Base-by-base conservation (phyloP, 306 rosid species). In the Vigna unguiculata region DNA sequence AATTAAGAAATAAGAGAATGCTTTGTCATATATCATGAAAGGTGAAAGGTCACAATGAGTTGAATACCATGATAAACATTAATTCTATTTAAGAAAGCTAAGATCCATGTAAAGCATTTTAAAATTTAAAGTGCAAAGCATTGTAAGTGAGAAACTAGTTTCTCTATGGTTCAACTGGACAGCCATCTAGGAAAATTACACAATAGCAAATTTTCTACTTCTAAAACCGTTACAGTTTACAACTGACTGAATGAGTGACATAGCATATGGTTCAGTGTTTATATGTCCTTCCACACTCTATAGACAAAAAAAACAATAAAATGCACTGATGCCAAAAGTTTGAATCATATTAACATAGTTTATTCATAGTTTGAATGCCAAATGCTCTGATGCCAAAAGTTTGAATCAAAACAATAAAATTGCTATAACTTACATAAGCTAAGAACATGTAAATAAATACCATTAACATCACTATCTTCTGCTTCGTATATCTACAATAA, bases 391-490 rank as follows among this genome's bases (percentile, higher is more conserved):
- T 43, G 57, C 58, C 17, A 62, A 62, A 28, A 19, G 51, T 51
- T 72, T 40, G 69, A 22, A 59, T 68, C n/a, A 25, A n/a, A n/a
- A n/a, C n/a, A n/a, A n/a, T 55, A 55, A 71, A 51, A 36, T 40
- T 61, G 46, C 36, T 51, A 24, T 41, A 62, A 49, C 72, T 32
- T 48, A 6, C 8, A 2, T 14, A 11, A 61, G 71, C 58, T 43
- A 64, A 64, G 46, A 76, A 68, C 22, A 55, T 16, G 34, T 43
- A 73, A 74, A 49, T 82, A 55, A 68, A 82, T 75, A 53, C 28
- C 65, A 34, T 64, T 51, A 52, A 24, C 30, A 57, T 17, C 52
- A 73, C 68, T 81, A 73, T 76, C 62, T 81, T 77, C 75, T 79
- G 75, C 69, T 54, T 69, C 78, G 71, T 16, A 71, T 64, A 13